Evolutionary conservation across 2,329 filamentous ascomycete species (phyloP).

Genomic region (Cladosporium sp.): DNA sequence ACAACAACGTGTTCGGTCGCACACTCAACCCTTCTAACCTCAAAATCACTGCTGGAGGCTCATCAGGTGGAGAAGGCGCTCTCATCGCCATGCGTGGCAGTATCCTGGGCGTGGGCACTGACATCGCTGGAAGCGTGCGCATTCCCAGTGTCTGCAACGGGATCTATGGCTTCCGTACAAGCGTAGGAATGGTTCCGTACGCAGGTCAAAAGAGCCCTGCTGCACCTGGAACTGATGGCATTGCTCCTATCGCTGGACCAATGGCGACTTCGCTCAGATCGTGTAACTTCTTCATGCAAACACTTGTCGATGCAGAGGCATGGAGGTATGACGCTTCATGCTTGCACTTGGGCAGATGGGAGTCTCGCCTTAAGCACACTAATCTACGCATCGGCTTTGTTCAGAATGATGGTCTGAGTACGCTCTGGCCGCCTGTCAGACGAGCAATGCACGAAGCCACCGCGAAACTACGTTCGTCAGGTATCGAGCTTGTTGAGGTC

Average conservation of each 20-base stretch:
- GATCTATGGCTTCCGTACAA: conserved; percentile 45
- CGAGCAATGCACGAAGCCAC: conserved; percentile 17
- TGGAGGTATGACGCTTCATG: conserved; percentile 22
- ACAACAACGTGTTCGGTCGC: conserved; percentile 49
- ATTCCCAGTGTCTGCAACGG: conserved; percentile 51
- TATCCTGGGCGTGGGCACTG: conserved; percentile 50
- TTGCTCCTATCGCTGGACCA: conserved; percentile 38
- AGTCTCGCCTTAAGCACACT: conserved; percentile 1
- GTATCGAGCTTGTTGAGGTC: conserved; percentile 18
- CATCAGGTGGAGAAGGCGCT: conserved; percentile 51
- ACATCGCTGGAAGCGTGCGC: conserved; percentile 51
- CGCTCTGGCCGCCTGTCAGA: conserved; percentile 20
- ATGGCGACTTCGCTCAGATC: conserved; percentile 38
- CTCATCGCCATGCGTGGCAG: conserved; percentile 47
- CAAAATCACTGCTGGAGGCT: conserved; percentile 48
- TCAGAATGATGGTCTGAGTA: conserved; percentile 20
- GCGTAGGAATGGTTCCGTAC: conserved; percentile 46
- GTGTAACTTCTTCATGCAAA: conserved; percentile 21
- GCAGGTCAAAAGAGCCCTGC: conserved; percentile 48
- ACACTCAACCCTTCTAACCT: conserved; percentile 47
- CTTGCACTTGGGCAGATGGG: conserved; percentile 25
- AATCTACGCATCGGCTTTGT: conserved; percentile 21
- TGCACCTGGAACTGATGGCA: conserved; percentile 44
- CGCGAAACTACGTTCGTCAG: conserved; percentile 14
- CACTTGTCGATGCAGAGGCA: conserved; percentile 18